Evolutionary conservation across 1,139 yeast species (phyloP).

Genomic region (Eremothecium gossypii): DNA sequence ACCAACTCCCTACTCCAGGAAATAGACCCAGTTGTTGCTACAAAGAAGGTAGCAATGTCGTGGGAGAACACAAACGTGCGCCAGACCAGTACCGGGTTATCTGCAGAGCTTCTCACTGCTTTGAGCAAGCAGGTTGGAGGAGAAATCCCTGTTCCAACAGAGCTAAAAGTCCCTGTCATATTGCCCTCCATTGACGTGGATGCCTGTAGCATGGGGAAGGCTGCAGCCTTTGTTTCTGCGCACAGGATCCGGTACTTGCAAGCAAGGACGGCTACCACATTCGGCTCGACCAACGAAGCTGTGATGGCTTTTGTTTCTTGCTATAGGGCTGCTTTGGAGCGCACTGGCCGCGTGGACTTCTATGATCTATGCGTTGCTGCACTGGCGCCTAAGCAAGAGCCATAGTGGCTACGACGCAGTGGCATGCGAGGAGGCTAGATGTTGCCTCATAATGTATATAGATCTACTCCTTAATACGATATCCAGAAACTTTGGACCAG

Average conservation of each 20-base stretch:
- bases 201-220: conserved; percentile 11
- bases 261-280: conserved; percentile 20
- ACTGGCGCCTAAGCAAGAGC: too few species aligned
- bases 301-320: conserved; percentile 16
- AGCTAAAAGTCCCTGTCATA: conserved; percentile 1
- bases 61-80: conserved; percentile 16
- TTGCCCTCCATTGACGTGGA: conserved; percentile 14
- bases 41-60: conserved; percentile 15
- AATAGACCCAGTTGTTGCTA: conserved; percentile 13
- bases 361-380: conserved; percentile 15
- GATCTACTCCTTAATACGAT: too few species aligned
- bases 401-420: too few species aligned
- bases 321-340: conserved; percentile 12
- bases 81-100: conserved; percentile 20
- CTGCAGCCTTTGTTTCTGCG: conserved; percentile 12
- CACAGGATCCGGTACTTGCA: conserved; percentile 20
- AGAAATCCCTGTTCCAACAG: conserved; percentile 4
- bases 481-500: too few species aligned
- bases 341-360: conserved; percentile 13
- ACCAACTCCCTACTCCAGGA: conserved; percentile 15
- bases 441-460: too few species aligned
- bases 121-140: conserved; percentile 17
- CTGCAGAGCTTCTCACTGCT: conserved; percentile 15
- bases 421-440: too few species aligned
- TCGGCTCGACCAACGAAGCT: conserved; percentile 20